phyloP scores from a whole-genome alignment of 179 eudicot genomes.

The Patellifolia procumbens region DNA sequence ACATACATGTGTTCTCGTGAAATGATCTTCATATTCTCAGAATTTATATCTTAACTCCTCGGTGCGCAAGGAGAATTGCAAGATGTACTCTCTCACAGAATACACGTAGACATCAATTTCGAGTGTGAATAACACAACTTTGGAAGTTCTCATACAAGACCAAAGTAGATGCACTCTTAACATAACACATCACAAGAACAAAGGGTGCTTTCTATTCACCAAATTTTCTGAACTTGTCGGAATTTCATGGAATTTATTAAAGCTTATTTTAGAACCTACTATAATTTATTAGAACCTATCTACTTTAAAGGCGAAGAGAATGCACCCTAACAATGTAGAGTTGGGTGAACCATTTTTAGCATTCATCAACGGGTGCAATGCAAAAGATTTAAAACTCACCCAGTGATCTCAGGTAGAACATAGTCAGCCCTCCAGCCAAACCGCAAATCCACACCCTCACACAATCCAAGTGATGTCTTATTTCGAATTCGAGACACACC shows the following conservation, averaged over 20 bases:
- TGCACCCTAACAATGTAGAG: not conserved
- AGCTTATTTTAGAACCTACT: no score
- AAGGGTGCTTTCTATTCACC: no score
- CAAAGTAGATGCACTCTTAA: not conserved
- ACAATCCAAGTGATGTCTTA: conserved; percentile 77
- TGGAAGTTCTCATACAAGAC: not conserved
- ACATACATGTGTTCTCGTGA: not conserved
- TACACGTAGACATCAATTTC: no score
- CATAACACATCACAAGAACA: not conserved
- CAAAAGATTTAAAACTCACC: conserved; percentile 41
- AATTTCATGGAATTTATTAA: no score
- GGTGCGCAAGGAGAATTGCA: no score
- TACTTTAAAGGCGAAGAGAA: no score
- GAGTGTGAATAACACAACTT: no score
- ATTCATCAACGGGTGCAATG: not conserved
- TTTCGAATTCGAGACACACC: conserved; percentile 76
- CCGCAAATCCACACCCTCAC: conserved; percentile 84
- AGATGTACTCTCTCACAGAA: no score
- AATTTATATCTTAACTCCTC: no score
- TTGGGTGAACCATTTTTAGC: not conserved
- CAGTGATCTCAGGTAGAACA: conserved; percentile 88
- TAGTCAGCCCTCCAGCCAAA: conserved; percentile 96
- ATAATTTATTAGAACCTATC: no score
- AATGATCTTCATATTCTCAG: no score
- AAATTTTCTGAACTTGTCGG: no score